phyloP scores from a whole-genome alignment of 257 asterid species.

The Striga asiatica region DNA sequence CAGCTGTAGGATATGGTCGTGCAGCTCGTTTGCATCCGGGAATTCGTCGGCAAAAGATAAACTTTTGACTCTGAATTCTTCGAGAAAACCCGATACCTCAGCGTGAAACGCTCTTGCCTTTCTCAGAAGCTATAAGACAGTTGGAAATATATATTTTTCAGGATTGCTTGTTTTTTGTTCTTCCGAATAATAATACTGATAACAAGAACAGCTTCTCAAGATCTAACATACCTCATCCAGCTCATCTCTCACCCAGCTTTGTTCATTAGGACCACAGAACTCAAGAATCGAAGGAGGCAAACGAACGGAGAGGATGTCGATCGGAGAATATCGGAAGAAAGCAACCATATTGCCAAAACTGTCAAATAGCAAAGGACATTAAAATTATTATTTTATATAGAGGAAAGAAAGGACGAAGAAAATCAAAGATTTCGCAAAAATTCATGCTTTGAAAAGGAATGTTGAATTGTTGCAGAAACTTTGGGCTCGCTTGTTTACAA shows the following conservation, averaged over 20 bases:
- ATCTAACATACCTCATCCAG: conserved; percentile 48
- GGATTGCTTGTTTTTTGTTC: neutral
- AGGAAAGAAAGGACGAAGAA: neutral
- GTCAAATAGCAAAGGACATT: conserved; percentile 10
- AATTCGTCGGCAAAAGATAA: conserved; percentile 33
- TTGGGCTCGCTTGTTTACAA: too few species aligned
- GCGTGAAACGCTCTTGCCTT: conserved; percentile 56
- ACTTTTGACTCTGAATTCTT: conserved; percentile 36
- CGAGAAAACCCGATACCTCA: conserved; percentile 52
- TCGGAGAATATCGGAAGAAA: conserved; percentile 77
- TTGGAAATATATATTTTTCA: conserved; percentile 13
- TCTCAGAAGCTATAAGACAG: conserved; percentile 52
- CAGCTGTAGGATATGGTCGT: conserved; percentile 41
- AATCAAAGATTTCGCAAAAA: neutral
- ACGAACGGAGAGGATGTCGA: conserved; percentile 60
- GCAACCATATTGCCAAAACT: conserved; percentile 91
- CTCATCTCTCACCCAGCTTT: conserved; percentile 61
- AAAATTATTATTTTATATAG: neutral
- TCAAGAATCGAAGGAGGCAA: conserved; percentile 82
- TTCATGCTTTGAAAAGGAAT: neutral
- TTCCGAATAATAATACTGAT: neutral
- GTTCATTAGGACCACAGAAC: conserved; percentile 49
- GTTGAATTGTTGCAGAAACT: neutral
- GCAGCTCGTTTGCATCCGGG: conserved; percentile 43
- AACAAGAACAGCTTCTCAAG: neutral